Evolutionary conservation across 495 filamentous ascomycete genomes (phyloP), one percentile per base, ranked within the genome.

Genomic region (Aspergillus haitiensis): DNA sequence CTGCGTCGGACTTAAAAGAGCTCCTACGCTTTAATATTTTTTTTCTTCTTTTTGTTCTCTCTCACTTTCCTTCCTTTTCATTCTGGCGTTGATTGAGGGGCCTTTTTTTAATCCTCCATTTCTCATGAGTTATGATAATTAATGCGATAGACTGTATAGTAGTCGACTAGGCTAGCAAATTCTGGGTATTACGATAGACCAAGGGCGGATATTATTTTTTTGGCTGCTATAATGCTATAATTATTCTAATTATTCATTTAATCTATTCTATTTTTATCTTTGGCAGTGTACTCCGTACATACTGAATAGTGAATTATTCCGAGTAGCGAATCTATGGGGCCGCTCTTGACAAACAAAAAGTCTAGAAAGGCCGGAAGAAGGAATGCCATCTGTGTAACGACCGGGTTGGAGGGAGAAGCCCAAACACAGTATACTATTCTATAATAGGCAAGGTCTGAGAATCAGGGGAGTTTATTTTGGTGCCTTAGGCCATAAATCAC

Each of bases 1-100:
- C 68, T 82, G 79, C 51, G 73, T 79, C 53, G 82, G 82, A 11
- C 64, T 84, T 60, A 81, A 82, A 70, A 71, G 80, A 61, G 78
- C 75, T 7, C 80, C 80, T 10, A 83, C 82, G 18, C 61, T 83
- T 57, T 64, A 13, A 59, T 44, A 39, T 42, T 36, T 61, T 52
- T 54, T 62, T 52, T 44, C 15, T 56, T 56, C 35, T 57, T 62
- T 35, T 51, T 45, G 46, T 48, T 37, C 37, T 60, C 51, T 59
- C 37, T 3, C 21, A 27, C 46, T 33, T 52, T 16, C 47, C 35
- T 8, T 50, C 44, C 13, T 18, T 8, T 60, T 54, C n/a, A 18
- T 31, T 32, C 15, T 56, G 54, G 58, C 47, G 53, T 64, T 60
- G 15, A 51, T 27, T 32, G 46, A 48, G 21, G 21, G 21, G 21